These are phyloP conservation scores for Leptographium lundbergii DNA, from an alignment of 2,329 filamentous ascomycete genomes.

Conservation along the genomic window DNA sequence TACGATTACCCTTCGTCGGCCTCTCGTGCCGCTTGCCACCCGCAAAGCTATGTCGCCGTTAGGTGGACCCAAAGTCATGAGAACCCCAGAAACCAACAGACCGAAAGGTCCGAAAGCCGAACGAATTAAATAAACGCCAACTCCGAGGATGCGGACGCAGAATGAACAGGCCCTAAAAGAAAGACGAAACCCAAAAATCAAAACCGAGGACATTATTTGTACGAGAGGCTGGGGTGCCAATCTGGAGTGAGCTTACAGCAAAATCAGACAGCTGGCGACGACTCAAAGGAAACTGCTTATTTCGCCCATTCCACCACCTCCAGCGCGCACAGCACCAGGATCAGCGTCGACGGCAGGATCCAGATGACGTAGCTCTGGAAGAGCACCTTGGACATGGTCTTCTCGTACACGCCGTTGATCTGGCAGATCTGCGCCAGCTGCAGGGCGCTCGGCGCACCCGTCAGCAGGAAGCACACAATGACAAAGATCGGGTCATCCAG, in stretches of 20 bases:
- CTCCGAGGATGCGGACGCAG: background rate
- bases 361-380: conserved; percentile 97
- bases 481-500: conserved; percentile 96
- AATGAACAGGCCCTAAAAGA: background rate
- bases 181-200: background rate
- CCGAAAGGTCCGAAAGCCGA: background rate
- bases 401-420: conserved; percentile 92
- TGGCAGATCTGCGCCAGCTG: conserved; percentile 98
- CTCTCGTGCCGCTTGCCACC: background rate
- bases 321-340: conserved; percentile 81
- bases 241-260: background rate
- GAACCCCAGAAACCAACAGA: background rate
- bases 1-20: background rate
- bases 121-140: background rate
- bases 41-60: background rate
- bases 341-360: conserved; percentile 85
- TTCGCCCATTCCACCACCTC: conserved; percentile 84
- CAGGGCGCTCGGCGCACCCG: conserved; percentile 82
- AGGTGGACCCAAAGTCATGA: background rate
- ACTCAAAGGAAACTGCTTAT: background rate
- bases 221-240: background rate
- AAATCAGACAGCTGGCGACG: conserved; percentile 1
- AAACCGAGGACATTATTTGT: background rate
- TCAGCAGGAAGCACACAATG: conserved; percentile 92
- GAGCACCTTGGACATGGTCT: conserved; percentile 81